These are phyloP conservation scores for Lupinus albus DNA, from an alignment of 306 rosid genomes.

Conservation along the genomic window DNA sequence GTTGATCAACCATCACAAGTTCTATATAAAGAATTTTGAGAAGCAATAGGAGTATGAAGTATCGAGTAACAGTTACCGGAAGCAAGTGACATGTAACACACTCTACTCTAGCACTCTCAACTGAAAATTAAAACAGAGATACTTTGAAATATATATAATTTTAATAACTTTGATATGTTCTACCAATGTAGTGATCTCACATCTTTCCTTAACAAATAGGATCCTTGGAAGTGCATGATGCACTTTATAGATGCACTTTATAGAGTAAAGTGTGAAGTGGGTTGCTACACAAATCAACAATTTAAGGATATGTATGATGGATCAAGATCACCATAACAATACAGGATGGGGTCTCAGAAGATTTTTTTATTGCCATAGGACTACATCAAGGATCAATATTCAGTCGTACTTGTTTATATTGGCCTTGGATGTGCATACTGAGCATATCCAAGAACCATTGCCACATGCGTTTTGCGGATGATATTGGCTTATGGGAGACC, in stretches of 20 bases:
- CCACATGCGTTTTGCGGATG: no score
- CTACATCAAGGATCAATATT: no score
- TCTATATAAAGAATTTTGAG: slow-evolving; percentile 16
- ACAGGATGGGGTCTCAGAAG: no score
- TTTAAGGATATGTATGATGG: no score
- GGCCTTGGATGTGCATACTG: no score
- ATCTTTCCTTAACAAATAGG: slow-evolving; percentile 3
- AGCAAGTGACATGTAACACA: not conserved
- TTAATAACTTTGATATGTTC: not conserved
- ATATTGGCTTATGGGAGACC: no score
- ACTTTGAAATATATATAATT: no score
- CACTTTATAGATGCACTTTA: not conserved
- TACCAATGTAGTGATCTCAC: not conserved
- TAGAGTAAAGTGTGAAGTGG: slow-evolving; percentile 8
- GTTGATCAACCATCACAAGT: slow-evolving; percentile 13
- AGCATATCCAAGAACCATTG: no score
- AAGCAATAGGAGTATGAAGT: slow-evolving; percentile 29
- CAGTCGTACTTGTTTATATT: no score
- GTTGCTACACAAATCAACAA: slow-evolving; percentile 7
- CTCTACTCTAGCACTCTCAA: not conserved
- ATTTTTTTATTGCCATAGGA: no score
- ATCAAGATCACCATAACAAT: no score
- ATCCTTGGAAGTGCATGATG: slow-evolving; percentile 2
- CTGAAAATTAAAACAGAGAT: not conserved
- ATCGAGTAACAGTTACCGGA: not conserved